These are phyloP conservation scores for Gyromitra esculenta DNA, from an alignment of 2,329 filamentous ascomycete genomes.

Conservation along the genomic window DNA sequence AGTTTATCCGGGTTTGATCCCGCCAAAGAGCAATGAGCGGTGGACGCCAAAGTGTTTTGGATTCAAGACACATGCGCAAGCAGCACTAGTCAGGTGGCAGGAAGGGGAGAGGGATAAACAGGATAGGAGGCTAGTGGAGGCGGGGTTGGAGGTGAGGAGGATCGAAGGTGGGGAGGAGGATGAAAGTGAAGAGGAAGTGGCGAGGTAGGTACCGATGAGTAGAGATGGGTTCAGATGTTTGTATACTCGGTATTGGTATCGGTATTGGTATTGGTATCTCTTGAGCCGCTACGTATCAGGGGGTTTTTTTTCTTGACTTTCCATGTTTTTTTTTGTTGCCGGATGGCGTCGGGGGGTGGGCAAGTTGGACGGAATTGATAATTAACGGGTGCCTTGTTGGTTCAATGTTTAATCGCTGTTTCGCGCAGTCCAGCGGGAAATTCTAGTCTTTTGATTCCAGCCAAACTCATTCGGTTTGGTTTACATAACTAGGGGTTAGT, in stretches of 20 bases:
- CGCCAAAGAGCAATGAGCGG: conserved; percentile 82
- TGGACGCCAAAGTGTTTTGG: conserved; percentile 93
- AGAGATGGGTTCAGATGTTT: neutral
- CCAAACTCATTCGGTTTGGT: neutral
- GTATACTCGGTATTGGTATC: conserved; percentile 22
- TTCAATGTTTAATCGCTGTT: conserved; percentile 36
- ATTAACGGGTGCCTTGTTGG: conserved; percentile 39
- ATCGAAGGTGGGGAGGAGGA: conserved; percentile 76
- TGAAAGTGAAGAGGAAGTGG: conserved; percentile 61
- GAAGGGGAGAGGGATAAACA: conserved; percentile 81
- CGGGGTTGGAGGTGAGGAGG: conserved; percentile 79
- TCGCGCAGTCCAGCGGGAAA: conserved; percentile 17
- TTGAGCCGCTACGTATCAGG: neutral
- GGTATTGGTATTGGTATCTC: conserved; percentile 14
- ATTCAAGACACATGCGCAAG: conserved; percentile 91
- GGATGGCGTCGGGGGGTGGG: conserved; percentile 37
- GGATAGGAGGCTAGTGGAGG: conserved; percentile 77
- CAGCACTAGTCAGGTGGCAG: conserved; percentile 91
- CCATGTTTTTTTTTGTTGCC: conserved; percentile 16
- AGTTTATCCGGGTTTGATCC: conserved; percentile 90
- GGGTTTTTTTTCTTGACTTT: neutral
- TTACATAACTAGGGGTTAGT: neutral
- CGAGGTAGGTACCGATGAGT: conserved; percentile 1
- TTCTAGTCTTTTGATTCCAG: neutral
- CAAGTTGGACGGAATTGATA: conserved; percentile 32